A percentile compares a stretch with the other conserved stretches of the same genome.
Conservation (phyloP, 768 basidiomycete species). For the Collybia sordida region DNA sequence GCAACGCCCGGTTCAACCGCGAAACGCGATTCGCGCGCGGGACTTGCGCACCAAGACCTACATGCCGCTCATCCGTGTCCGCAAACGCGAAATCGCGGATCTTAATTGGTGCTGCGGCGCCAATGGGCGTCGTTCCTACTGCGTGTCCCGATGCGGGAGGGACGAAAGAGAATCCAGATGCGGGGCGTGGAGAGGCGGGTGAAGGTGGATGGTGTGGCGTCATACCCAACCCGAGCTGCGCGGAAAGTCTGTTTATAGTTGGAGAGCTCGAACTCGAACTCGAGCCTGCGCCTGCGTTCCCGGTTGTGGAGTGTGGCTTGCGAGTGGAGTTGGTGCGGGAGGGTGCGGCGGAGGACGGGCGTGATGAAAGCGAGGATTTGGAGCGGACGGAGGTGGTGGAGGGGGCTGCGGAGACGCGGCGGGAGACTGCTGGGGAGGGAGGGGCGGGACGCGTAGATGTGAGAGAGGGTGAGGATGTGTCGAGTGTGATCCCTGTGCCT, state of each 20-base stretch:
- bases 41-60: constrained; percentile 37
- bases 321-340: constrained; percentile 12
- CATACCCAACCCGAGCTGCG: background rate
- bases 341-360: constrained; percentile 11
- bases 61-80: constrained; percentile 33
- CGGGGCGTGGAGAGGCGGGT: background rate
- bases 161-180: background rate
- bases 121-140: background rate
- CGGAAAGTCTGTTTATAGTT: constrained; percentile 4
- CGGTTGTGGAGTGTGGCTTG: background rate
- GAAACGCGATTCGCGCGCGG: constrained; percentile 38
- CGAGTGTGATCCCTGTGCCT: background rate
- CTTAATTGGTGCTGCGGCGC: constrained; percentile 24
- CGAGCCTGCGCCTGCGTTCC: constrained; percentile 1
- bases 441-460: constrained; percentile 19
- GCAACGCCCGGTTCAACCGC: constrained; percentile 29
- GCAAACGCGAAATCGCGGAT: constrained; percentile 45
- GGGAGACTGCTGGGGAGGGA: constrained; percentile 12
- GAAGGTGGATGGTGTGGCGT: constrained; percentile 1
- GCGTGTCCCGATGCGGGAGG: constrained; percentile 6
- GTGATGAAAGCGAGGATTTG: constrained; percentile 12
- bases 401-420: constrained; percentile 24
- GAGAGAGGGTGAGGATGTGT: constrained; percentile 13
- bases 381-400: constrained; percentile 27
- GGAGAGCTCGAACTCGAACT: background rate